Conservation (phyloP, 306 rosid genomes). For the Sicyos edulis region DNA sequence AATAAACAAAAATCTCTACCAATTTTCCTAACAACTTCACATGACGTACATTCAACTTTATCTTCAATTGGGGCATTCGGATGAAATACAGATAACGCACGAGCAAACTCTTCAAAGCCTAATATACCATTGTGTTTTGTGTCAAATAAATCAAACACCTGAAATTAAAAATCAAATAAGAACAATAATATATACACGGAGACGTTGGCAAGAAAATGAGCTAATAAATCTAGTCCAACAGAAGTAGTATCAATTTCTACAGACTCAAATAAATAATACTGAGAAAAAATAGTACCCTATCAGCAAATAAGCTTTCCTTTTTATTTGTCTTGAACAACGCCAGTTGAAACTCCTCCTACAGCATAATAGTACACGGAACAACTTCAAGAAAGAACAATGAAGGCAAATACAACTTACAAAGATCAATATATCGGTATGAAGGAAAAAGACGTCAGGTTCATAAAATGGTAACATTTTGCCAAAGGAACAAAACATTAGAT, state of each 20-base stretch:
- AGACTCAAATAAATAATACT: neutral
- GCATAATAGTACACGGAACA: constrained; percentile 13
- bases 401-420: neutral
- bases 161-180: constrained; percentile 22
- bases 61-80: constrained; percentile 95
- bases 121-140: constrained; percentile 96
- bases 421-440: neutral
- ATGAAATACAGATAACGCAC: constrained; percentile 91
- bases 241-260: neutral
- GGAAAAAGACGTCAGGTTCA: neutral
- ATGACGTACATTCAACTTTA: constrained; percentile 79
- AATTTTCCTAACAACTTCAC: constrained; percentile 18
- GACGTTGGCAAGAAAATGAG: neutral
- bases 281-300: constrained; percentile 54
- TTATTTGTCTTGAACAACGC: constrained; percentile 95
- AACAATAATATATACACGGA: constrained; percentile 25
- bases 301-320: constrained; percentile 94
- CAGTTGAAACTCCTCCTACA: constrained; percentile 94
- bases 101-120: constrained; percentile 98
- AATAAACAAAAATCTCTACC: constrained; percentile 1
- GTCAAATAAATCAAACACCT: constrained; percentile 94
- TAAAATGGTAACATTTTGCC: neutral
- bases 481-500: neutral
- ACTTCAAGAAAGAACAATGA: neutral
- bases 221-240: neutral